Evolutionary conservation across 2,329 filamentous ascomycete genomes (phyloP).

Genomic region (Thielaviopsis musarum): DNA sequence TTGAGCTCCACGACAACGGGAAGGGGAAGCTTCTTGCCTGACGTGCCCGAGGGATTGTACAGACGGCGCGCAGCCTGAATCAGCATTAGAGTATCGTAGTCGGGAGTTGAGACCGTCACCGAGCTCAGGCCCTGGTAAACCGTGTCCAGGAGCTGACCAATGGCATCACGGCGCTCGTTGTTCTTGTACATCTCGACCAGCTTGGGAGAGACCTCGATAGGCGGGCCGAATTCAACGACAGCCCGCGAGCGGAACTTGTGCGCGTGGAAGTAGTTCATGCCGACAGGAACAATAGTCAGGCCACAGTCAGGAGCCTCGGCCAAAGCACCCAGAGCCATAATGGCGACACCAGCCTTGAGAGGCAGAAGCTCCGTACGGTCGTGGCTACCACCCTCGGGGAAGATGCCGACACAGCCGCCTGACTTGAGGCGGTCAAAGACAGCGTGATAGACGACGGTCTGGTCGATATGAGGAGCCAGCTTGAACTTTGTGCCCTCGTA

Average conservation of each 20-base stretch:
- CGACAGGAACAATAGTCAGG: slow-evolving; percentile 86
- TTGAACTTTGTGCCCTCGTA: slow-evolving; percentile 73
- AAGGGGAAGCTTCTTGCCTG: slow-evolving; percentile 80
- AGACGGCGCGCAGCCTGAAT: slow-evolving; percentile 86
- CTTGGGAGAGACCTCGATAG: slow-evolving; percentile 68
- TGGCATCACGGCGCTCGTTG: slow-evolving; percentile 72
- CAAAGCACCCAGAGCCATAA: slow-evolving; percentile 88
- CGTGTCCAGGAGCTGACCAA: slow-evolving; percentile 67
- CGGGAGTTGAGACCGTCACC: slow-evolving; percentile 80
- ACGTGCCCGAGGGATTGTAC: slow-evolving; percentile 55
- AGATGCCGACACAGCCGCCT: slow-evolving; percentile 88
- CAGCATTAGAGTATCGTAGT: slow-evolving; percentile 93
- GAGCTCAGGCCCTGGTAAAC: slow-evolving; percentile 72
- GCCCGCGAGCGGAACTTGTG: slow-evolving; percentile 96
- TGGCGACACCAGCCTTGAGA: slow-evolving; percentile 88
- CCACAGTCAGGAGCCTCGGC: slow-evolving; percentile 74
- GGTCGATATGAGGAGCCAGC: slow-evolving; percentile 81
- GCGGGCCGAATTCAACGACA: slow-evolving; percentile 85
- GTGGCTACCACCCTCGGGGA: slow-evolving; percentile 91
- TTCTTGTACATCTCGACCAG: slow-evolving; percentile 72
- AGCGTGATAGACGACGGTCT: slow-evolving; percentile 82
- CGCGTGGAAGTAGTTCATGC: slow-evolving; percentile 99
- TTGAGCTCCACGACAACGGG: slow-evolving; percentile 91
- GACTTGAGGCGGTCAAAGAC: slow-evolving; percentile 71
- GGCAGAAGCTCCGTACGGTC: slow-evolving; percentile 83